A percentile compares a stretch with the other conserved stretches of the same genome.
Conservation (phyloP, 768 basidiomycete genomes). For the Cystofilobasidium ferigula region DNA sequence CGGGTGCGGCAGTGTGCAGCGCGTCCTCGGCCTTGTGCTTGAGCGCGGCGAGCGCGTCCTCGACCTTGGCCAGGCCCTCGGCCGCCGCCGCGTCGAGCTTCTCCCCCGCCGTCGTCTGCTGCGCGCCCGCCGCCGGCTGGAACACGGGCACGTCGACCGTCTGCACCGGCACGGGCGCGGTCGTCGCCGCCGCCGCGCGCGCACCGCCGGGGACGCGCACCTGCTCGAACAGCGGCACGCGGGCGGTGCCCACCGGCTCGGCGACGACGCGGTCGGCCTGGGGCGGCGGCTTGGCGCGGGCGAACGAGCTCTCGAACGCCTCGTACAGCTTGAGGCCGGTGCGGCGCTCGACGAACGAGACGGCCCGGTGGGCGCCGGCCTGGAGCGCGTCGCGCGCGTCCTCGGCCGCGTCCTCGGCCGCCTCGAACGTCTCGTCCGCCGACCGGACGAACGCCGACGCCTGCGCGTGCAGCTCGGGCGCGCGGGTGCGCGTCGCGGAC, state of each 20-base stretch:
- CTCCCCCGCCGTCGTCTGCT: slow-evolving; percentile 10
- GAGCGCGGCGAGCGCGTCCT: slow-evolving; percentile 8
- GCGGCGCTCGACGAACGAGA: slow-evolving; percentile 5
- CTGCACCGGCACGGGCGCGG: neutral
- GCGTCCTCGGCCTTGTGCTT: slow-evolving; percentile 5
- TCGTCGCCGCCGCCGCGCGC: neutral
- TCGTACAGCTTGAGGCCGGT: slow-evolving; percentile 18
- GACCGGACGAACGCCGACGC: neutral
- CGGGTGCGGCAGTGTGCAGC: neutral
- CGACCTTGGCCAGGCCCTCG: neutral
- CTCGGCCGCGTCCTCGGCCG: neutral
- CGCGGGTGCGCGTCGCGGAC: neutral
- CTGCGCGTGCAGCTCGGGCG: slow-evolving; percentile 18
- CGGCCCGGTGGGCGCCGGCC: slow-evolving; percentile 1
- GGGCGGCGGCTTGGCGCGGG: neutral
- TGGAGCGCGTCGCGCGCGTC: neutral
- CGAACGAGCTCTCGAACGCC: slow-evolving; percentile 14
- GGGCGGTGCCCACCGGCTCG: neutral
- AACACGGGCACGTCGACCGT: slow-evolving; percentile 18
- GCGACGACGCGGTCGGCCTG: neutral
- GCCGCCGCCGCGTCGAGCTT: slow-evolving; percentile 6
- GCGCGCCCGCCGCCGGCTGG: neutral
- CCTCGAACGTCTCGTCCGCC: neutral
- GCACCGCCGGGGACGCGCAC: neutral
- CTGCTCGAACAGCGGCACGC: slow-evolving; percentile 13